Evolutionary conservation across 2,329 filamentous ascomycete genomes (phyloP), one percentile per base, ranked within the genome.

Genomic region (Fragosphaeria purpurea): DNA sequence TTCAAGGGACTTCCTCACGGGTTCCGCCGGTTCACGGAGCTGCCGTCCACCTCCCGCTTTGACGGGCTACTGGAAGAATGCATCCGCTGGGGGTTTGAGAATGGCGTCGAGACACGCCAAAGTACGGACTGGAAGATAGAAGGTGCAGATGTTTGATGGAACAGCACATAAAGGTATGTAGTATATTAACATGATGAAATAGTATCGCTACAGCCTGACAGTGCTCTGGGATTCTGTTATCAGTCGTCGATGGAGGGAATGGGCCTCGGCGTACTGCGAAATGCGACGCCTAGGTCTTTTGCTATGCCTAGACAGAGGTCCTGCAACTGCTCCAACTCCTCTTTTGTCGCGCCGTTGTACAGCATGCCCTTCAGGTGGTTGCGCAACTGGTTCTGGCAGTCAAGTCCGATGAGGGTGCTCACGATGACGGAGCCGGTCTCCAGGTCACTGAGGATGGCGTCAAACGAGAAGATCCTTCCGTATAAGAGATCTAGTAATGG

Each of bases 301-400:
- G 44, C 50, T 4, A 47, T 13, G 38, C 31, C 44, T 33, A 51
- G 32, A 7, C 43, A 39, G 10, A 42, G 44, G 30, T 47, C 31
- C 11, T 40, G 38, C 12, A 51, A 32, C 31, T 39, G n/a, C 22
- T 43, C 38, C 11, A 51, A 32, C 10, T 51, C 50, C 22, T 44
- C 44, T 7, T 32, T n/a, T 7, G 50, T 47, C 7, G 50, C 50
- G 7, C 50, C 50, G 50, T 47, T 51, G 41, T 51, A 51, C n/a
- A 51, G 32, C 50, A 51, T 51, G 31, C 50, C 50, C 35, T 51
- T 51, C 50, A 51, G 47, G 32, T 51, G 50, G 30, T 51, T 44
- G 13, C 45, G 44, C 7, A 51, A 39, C 34, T 51, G 50, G 9
- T 41, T 42, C 37, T 51, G 50, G 33, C 50, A 51, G 39, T 51